Base-by-base conservation (phyloP, 257 asterid species). In the Lavandula angustifolia region DNA sequence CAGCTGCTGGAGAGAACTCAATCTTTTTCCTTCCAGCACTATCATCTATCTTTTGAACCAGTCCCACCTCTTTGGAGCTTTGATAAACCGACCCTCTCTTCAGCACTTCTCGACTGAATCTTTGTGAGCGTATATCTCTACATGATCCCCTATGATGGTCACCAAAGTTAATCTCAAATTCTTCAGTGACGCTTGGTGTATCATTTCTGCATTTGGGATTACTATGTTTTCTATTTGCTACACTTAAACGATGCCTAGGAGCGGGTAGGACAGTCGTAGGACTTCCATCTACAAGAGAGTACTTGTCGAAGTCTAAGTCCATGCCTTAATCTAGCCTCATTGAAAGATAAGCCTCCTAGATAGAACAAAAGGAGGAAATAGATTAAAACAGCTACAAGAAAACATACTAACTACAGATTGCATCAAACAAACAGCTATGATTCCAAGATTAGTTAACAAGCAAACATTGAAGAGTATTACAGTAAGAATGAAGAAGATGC, bases 251-350 rank as follows among this genome's bases (percentile, higher is more conserved):
- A 31, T 12, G 77, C 16, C 80, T 74, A 12, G 85, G 79, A 67
- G 83, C 61, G 14, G 85, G 96, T 60, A 92, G 91, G 61, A 89
- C 95, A 16, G 97, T 87, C 34, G 92, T 89, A 27, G 99, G 99
- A 73, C 96, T 92, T 71, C 94, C 83, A 73, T 89, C 96, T 50
- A 92, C 74, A 37, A 78, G 57, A 56, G 94, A 88, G 54, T 83
- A 91, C 72, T 86, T 91, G 73, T 86, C 90, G 74, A 91, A 91
- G 62, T 79, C 89, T 62, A 78, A 65, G 60, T 79, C 84, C 87
- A 82, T 82, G 46, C 7, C 41, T 73, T 77, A 75, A 48, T 63
- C 61, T 61, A 32, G 62, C 51, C 75, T 75, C 91, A 80, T 75
- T 62, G 73, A 66, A 41, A 49, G 47, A 79, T 74, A 62, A 48